Conservation (phyloP, 2,329 filamentous ascomycete genomes). For the Colletotrichum camelliae region DNA sequence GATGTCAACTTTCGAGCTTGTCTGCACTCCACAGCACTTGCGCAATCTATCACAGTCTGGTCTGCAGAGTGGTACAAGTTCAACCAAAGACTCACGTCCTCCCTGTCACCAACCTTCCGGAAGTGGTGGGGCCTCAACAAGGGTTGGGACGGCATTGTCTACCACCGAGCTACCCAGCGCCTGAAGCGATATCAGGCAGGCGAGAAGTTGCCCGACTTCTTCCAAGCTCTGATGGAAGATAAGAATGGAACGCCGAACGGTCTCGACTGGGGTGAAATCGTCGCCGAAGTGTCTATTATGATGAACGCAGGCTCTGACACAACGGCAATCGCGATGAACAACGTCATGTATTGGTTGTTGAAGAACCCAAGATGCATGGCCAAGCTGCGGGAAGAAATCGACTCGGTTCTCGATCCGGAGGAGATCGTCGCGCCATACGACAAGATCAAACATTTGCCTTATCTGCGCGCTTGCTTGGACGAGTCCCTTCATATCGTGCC, state of each 20-base stretch:
- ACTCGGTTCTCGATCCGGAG: slow-evolving; percentile 44
- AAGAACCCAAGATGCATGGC: slow-evolving; percentile 42
- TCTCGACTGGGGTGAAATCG: slow-evolving; percentile 62
- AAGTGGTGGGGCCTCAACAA: slow-evolving; percentile 30
- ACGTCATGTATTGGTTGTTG: slow-evolving; percentile 57
- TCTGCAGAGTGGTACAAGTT: slow-evolving; percentile 55
- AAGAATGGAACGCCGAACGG: slow-evolving; percentile 42
- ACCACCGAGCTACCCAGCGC: not conserved
- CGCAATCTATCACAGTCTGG: slow-evolving; percentile 55
- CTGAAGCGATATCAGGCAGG: slow-evolving; percentile 48
- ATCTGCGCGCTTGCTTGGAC: slow-evolving; percentile 56
- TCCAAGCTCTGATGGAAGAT: slow-evolving; percentile 58
- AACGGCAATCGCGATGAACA: slow-evolving; percentile 53
- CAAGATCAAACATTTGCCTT: slow-evolving; percentile 55
- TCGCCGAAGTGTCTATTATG: slow-evolving; percentile 61
- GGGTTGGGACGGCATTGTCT: slow-evolving; percentile 43
- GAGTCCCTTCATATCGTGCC: slow-evolving; percentile 52
- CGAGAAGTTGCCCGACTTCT: slow-evolving; percentile 64
- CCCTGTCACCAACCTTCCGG: not conserved
- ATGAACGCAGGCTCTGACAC: slow-evolving; percentile 56
- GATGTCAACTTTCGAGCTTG: slow-evolving; percentile 53
- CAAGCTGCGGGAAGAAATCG: slow-evolving; percentile 48
- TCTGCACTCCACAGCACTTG: slow-evolving; percentile 55
- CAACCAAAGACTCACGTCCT: slow-evolving; percentile 35
- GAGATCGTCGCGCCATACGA: slow-evolving; percentile 53